Conservation (phyloP, 2,329 filamentous ascomycete species). For the Septoria petroselini region DNA sequence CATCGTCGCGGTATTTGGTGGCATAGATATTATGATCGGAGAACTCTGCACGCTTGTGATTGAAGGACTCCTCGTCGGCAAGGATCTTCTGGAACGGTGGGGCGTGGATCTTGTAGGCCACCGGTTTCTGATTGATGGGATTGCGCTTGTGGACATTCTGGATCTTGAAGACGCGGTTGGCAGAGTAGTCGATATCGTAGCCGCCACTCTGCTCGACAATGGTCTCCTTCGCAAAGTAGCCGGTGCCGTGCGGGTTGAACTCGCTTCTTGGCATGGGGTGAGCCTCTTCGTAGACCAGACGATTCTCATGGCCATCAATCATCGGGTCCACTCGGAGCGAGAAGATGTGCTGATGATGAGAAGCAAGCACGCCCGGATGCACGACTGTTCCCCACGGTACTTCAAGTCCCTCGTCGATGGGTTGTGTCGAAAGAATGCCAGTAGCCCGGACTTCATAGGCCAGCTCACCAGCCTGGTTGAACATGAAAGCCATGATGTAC, state of each 20-base stretch:
- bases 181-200: constrained; percentile 48
- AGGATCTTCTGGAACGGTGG: constrained; percentile 52
- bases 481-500: constrained; percentile 63
- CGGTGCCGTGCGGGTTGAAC: constrained; percentile 55
- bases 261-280: constrained; percentile 57
- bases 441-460: constrained; percentile 68
- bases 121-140: constrained; percentile 48
- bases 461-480: constrained; percentile 66
- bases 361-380: constrained; percentile 65
- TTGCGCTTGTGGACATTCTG: constrained; percentile 46
- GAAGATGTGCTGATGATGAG: constrained; percentile 76
- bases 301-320: constrained; percentile 47
- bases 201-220: constrained; percentile 48
- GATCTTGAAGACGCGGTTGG: constrained; percentile 51
- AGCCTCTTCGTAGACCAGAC: constrained; percentile 53
- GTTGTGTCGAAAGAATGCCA: constrained; percentile 64
- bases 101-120: constrained; percentile 51
- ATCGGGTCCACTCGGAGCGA: constrained; percentile 49
- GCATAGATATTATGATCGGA: constrained; percentile 59
- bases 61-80: constrained; percentile 52
- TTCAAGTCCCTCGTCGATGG: constrained; percentile 62
- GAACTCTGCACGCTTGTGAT: constrained; percentile 59
- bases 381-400: constrained; percentile 68
- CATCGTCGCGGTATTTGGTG: constrained; percentile 56
- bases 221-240: constrained; percentile 49